Percentiles rank a stretch among this genome's conserved stretches.
phyloP scores from a whole-genome alignment of 805 yeast species.

The Kodamaea neixiangensis region DNA sequence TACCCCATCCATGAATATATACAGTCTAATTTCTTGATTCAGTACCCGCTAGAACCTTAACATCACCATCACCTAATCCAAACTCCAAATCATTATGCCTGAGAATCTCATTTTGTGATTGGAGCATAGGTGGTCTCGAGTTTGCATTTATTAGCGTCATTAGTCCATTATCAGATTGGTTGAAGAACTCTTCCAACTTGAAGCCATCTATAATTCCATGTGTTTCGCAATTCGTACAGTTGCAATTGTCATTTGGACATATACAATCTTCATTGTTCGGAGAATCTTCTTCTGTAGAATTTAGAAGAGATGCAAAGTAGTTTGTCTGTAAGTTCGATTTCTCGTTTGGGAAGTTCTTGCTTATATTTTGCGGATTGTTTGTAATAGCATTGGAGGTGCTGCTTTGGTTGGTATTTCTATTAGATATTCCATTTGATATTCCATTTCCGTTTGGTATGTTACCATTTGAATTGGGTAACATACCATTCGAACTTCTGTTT shows the following conservation, averaged over 20 bases:
- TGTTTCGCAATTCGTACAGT: slow-evolving; percentile 45
- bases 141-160: neutral
- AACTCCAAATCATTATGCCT: neutral
- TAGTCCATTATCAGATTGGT: neutral
- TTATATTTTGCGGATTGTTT: neutral
- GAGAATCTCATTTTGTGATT: neutral
- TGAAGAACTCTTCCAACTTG: slow-evolving; percentile 36
- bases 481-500: neutral
- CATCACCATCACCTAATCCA: neutral
- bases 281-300: slow-evolving; percentile 7
- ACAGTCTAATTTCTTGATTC: slow-evolving; percentile 1
- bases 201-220: slow-evolving; percentile 48
- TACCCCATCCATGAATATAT: neutral
- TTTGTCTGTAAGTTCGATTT: neutral
- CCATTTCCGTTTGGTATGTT: neutral
- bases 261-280: slow-evolving; percentile 17
- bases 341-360: neutral
- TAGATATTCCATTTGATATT: neutral
- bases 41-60: slow-evolving; percentile 2
- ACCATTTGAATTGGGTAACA: neutral
- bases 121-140: neutral
- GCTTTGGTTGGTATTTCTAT: neutral
- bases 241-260: slow-evolving; percentile 33
- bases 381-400: neutral
- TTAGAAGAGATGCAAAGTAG: neutral